Conservation (phyloP, 169 alveolate genomes). For the Plasmodium sp. region DNA sequence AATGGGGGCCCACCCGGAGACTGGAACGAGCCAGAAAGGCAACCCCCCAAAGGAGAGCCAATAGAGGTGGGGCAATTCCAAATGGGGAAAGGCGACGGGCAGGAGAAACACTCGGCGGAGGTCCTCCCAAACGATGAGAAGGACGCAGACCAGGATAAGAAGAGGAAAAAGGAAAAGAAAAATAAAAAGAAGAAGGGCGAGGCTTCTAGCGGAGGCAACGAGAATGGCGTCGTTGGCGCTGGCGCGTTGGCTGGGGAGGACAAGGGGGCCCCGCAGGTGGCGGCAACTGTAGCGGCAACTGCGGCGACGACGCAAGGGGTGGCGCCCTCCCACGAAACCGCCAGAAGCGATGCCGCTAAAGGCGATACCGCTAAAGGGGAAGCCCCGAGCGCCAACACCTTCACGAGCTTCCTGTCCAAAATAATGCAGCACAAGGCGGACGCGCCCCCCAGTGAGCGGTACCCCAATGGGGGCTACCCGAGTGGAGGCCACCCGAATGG, state of each 20-base stretch:
- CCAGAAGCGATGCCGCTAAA: not conserved
- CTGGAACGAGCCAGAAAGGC: not conserved
- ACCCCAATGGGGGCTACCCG: not conserved
- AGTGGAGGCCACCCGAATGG: not conserved
- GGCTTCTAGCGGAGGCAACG: not conserved
- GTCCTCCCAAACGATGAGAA: not conserved
- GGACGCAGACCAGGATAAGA: not conserved
- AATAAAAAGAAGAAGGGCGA: slow-evolving; percentile 10
- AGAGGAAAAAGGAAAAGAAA: slow-evolving; percentile 35
- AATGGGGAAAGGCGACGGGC: not conserved
- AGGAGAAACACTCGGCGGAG: not conserved
- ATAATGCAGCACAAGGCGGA: not conserved
- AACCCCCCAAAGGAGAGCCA: not conserved
- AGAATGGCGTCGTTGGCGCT: not conserved
- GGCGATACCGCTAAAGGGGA: too few species aligned
- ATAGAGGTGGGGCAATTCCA: not conserved
- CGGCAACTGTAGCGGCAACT: too few species aligned
- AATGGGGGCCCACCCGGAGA: not conserved
- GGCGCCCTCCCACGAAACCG: not conserved
- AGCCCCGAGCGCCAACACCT: not conserved
- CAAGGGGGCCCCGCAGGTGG: not conserved
- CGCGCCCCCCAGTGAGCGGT: not conserved
- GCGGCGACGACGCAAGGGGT: not conserved
- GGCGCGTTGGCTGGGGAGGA: not conserved
- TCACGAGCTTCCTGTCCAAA: not conserved